A percentile compares a stretch with the other conserved stretches of the same genome.
phyloP scores from a whole-genome alignment of 257 asterid genomes.

The Mitragyna speciosa region DNA sequence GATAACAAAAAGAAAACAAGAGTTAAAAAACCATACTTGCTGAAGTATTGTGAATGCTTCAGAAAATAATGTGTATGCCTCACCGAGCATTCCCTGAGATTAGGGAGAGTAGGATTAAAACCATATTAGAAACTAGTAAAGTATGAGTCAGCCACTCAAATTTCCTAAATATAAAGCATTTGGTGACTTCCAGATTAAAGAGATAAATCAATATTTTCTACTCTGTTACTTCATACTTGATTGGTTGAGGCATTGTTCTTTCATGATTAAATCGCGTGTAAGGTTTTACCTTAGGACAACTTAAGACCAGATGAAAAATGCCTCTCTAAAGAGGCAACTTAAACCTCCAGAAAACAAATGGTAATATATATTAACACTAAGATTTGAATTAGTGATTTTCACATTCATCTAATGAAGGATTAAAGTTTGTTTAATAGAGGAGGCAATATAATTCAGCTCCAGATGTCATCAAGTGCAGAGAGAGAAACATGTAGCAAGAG shows the following conservation, averaged over 20 bases:
- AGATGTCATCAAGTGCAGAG: background rate
- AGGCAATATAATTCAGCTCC: background rate
- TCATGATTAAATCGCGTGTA: background rate
- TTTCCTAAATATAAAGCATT: background rate
- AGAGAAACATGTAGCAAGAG: background rate
- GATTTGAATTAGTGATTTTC: background rate
- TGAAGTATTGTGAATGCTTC: conserved; percentile 94
- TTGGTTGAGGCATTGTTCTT: background rate
- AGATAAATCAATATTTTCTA: background rate
- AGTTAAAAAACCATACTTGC: conserved; percentile 51
- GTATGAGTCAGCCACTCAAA: background rate
- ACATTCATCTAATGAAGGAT: background rate
- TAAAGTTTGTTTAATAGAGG: background rate
- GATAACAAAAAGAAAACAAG: background rate
- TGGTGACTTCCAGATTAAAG: background rate
- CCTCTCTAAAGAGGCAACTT: background rate
- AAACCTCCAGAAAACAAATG: background rate
- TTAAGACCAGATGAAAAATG: background rate
- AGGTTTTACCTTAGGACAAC: background rate
- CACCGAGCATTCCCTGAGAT: conserved; percentile 78
- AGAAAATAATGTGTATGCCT: conserved; percentile 76
- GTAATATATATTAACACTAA: background rate
- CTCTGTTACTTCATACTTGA: background rate
- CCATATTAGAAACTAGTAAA: background rate
- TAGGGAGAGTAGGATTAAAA: conserved; percentile 9